Conservation (phyloP, 1,139 yeast species). For the Kurtzmaniella quercitrusa region DNA sequence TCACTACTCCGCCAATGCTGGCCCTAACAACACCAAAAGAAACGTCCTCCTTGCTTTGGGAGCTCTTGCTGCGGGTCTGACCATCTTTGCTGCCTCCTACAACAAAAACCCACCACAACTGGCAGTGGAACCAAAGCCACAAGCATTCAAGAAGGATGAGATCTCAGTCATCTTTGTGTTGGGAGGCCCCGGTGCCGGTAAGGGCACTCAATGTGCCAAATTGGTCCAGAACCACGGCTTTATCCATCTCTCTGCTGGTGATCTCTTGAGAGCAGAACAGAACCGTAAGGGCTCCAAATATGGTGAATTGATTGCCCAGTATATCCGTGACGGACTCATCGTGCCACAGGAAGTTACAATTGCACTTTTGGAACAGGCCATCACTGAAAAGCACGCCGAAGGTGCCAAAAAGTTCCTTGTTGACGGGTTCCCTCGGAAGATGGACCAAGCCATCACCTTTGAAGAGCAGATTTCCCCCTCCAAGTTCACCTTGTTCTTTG, state of each 20-base stretch:
- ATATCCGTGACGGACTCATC: constrained; percentile 82
- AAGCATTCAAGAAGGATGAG: constrained; percentile 49
- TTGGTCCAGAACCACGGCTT: constrained; percentile 78
- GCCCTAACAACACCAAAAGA: constrained; percentile 14
- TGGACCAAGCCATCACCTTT: constrained; percentile 95
- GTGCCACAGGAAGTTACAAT: constrained; percentile 96
- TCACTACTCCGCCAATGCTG: neutral
- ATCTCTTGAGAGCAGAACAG: constrained; percentile 89
- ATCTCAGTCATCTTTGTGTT: constrained; percentile 83
- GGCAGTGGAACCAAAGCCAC: constrained; percentile 38
- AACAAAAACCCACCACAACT: constrained; percentile 44
- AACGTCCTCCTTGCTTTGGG: constrained; percentile 30
- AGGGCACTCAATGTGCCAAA: constrained; percentile 92
- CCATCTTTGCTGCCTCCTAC: constrained; percentile 40
- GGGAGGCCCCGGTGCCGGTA: constrained; percentile 93
- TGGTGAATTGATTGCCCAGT: constrained; percentile 80
- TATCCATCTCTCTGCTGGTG: constrained; percentile 92
- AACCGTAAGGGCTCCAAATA: constrained; percentile 73
- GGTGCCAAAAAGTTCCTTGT: constrained; percentile 67
- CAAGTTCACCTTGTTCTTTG: constrained; percentile 81
- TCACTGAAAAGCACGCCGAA: constrained; percentile 44
- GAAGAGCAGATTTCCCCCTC: constrained; percentile 77
- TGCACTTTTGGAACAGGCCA: constrained; percentile 77
- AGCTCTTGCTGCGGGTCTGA: constrained; percentile 42
- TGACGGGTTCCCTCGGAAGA: constrained; percentile 96